phyloP scores from a whole-genome alignment of 352 stramenopile species.

The Phytophthora podocarpi region DNA sequence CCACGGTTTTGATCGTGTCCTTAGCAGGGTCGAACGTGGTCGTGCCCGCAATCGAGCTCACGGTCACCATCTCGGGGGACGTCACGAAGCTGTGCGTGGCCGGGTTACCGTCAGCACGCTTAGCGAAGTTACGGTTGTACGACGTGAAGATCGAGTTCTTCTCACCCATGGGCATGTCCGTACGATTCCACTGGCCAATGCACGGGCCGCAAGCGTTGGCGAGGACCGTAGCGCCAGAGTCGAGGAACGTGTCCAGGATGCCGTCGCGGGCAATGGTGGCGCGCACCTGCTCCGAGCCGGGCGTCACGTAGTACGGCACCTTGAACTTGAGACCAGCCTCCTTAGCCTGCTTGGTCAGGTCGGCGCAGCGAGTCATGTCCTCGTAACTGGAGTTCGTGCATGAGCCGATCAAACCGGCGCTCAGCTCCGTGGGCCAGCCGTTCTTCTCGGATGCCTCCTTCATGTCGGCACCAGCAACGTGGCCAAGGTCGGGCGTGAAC shows the following conservation, averaged over 20 bases:
- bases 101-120: conserved; percentile 94
- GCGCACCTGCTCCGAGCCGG: conserved; percentile 92
- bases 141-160: conserved; percentile 96
- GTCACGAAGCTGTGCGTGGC: conserved; percentile 94
- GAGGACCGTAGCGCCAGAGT: conserved; percentile 89
- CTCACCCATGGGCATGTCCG: conserved; percentile 82
- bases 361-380: conserved; percentile 92
- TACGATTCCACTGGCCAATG: conserved; percentile 95
- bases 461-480: conserved; percentile 79
- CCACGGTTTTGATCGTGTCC: conserved; percentile 87
- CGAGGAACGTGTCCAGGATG: conserved; percentile 89
- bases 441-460: conserved; percentile 83
- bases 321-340: conserved; percentile 90
- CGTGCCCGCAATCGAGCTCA: conserved; percentile 86
- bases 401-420: conserved; percentile 92
- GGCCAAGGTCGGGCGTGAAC: conserved; percentile 92
- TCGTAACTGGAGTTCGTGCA: conserved; percentile 96
- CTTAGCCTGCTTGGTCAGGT: conserved; percentile 88
- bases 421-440: conserved; percentile 90
- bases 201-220: conserved; percentile 94
- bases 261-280: conserved; percentile 92
- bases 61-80: conserved; percentile 92
- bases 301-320: conserved; percentile 92
- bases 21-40: conserved; percentile 92
- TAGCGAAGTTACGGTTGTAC: conserved; percentile 96